Evolutionary conservation across 306 rosid genomes (phyloP), one percentile per base, ranked within the genome.

Genomic region (Echinosophora koreensis): DNA sequence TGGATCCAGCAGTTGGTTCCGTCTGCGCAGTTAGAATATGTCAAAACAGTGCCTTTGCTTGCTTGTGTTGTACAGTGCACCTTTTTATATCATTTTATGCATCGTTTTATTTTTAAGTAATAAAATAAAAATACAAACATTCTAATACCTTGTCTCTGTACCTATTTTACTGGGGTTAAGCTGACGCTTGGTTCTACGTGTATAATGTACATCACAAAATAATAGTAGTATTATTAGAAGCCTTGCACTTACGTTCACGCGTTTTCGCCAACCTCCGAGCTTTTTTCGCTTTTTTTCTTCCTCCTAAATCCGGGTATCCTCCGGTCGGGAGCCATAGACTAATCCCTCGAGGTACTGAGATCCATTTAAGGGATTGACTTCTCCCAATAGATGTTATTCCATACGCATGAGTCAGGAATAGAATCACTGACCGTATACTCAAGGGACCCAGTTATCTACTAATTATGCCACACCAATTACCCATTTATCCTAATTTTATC

Each of bases 171-270:
- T n/a, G n/a, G n/a, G n/a, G 52, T 66, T 66, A 73, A 47, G 66
- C 51, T 74, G 49, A 41, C 5, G 22, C 28, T 50, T 74, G 56
- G 28, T 73, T 35, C 32, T 30, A 22, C 22, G 22, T 22, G 22
- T 22, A 22, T 22, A 22, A 22, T n/a, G n/a, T 37, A 46, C 59
- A 59, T 38, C 14, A 66, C 37, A 66, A 37, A 59, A 28, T 54
- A 66, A 38, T 52, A 16, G 32, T 46, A 14, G 16, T 44, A 32
- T 42, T 38, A 35, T 39, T 56, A 35, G 17, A 22, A 52, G 27
- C 18, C 42, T 63, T 74, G 81, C 75, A 70, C 55, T 41, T 37
- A 28, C 77, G 80, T 22, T 71, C 61, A 80, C 84, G 72, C 79
- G 79, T 66, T 66, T 74, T 79, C 60, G 14, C 50, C 73, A 49